A percentile compares a stretch with the other conserved stretches of the same genome.
phyloP scores from a whole-genome alignment of 1,139 yeast genomes.

The Pichia sp. region DNA sequence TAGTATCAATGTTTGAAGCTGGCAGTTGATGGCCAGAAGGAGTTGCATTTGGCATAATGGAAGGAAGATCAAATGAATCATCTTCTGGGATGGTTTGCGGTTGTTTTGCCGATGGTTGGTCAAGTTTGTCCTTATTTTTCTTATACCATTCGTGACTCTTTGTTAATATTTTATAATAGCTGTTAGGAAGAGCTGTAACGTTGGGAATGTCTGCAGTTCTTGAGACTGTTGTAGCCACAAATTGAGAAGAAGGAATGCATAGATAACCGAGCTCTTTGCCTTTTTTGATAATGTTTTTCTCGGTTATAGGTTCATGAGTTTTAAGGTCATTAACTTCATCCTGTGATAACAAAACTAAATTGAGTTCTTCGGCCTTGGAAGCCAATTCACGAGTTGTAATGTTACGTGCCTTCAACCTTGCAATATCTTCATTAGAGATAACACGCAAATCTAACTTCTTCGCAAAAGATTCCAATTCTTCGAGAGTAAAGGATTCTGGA shows the following conservation, averaged over 20 bases:
- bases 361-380: constrained; percentile 42
- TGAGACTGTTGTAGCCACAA: constrained; percentile 56
- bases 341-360: constrained; percentile 42
- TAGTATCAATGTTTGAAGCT: constrained; percentile 11
- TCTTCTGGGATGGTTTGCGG: constrained; percentile 14
- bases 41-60: constrained; percentile 3
- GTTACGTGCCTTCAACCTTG: constrained; percentile 24
- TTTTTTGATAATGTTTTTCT: constrained; percentile 25
- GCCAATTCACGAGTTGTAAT: constrained; percentile 31
- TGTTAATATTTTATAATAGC: constrained; percentile 58
- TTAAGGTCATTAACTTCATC: constrained; percentile 27
- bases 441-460: constrained; percentile 30
- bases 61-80: constrained; percentile 5
- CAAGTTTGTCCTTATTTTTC: constrained; percentile 34
- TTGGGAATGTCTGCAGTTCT: constrained; percentile 51
- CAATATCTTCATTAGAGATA: constrained; percentile 26
- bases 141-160: constrained; percentile 33
- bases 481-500: constrained; percentile 14
- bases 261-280: constrained; percentile 47
- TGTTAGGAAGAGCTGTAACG: constrained; percentile 59
- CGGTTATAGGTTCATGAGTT: constrained; percentile 23
- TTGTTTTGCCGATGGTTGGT: neutral
- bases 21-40: constrained; percentile 2
- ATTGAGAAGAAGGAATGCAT: constrained; percentile 51
- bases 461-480: constrained; percentile 20